Base-by-base conservation (phyloP, 441 rosid genomes). In the Bruguiera hainesii region DNA sequence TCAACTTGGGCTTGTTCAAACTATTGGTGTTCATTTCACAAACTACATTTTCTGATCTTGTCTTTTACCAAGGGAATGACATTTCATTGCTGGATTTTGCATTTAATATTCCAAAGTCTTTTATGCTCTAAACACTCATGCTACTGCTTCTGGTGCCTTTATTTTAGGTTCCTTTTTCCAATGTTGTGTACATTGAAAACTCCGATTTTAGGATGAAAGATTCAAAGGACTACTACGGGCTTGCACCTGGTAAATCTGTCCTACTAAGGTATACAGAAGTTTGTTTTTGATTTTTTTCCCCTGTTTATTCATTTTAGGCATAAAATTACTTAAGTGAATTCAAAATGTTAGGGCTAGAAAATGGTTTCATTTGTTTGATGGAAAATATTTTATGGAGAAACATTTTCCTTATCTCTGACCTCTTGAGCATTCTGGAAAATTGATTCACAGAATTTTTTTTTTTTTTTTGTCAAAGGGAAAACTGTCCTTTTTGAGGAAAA, bases 181-280 rank as follows among this genome's bases (percentile, higher is more conserved):
- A 78, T 76, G 84, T 87, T 69, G 78, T 95, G 60, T 90, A 87
- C 76, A 92, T 95, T 74, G 98, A 92, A 67, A 79, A 71, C 30
- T 79, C 97, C 77, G 96, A 95, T 84, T 95, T 95, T 80, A 88
- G 93, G 64, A 75, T 83, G 90, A 87, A 90, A 73, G 98, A 95
- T 83, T 90, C 99, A 9, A 89, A 90, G 77, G 97, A 89, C 76
- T 95, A 83, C 72, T 95, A 89, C 69, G 99, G 99, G 62, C 94
- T 95, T 51, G 95, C 97, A 58, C 99, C 89, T 52, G 97, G 96
- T 69, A 95, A 92, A 86, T 92, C 93, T 29, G 92, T 80, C 62
- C 74, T 92, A 51, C 90, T 92, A 61, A 87, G 97, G 97, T 89
- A 80, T 72, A 68, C 52, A 23, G 7, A 31, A n/a, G 66, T 29